These are phyloP conservation scores for Excoecaria agallocha DNA, from an alignment of 345 rosid species.

Conservation along the genomic window DNA sequence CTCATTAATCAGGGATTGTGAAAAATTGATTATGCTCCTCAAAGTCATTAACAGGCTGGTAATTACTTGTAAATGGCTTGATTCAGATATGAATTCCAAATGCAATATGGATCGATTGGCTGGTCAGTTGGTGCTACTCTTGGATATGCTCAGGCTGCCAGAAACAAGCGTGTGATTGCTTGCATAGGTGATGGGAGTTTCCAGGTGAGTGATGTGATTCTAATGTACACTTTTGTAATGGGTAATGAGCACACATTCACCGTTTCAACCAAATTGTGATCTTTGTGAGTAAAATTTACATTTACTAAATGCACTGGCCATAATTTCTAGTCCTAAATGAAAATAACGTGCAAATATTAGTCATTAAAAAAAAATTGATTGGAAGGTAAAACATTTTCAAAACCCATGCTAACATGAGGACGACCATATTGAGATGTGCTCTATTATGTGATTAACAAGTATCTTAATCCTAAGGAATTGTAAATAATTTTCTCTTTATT, in stretches of 20 bases:
- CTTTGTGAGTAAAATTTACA: neutral
- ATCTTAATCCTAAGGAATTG: neutral
- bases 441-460: neutral
- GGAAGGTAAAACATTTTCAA: neutral
- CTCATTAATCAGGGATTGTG: neutral
- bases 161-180: conserved; percentile 63
- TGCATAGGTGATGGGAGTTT: conserved; percentile 81
- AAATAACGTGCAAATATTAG: too few species aligned
- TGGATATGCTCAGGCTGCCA: conserved; percentile 70
- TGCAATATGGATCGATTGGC: conserved; percentile 82
- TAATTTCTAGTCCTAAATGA: too few species aligned
- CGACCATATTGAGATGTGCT: neutral
- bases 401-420: neutral
- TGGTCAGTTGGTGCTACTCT: conserved; percentile 82
- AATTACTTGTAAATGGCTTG: conserved; percentile 14
- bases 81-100: conserved; percentile 67
- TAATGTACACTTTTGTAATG: neutral
- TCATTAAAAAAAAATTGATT: neutral
- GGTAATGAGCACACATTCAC: neutral
- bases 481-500: conserved; percentile 2
- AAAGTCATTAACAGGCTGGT: neutral
- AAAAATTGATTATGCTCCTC: neutral
- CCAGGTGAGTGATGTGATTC: conserved; percentile 41
- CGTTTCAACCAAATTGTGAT: neutral
- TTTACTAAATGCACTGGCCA: too few species aligned